Evolutionary conservation across 495 filamentous ascomycete genomes (phyloP).

Genomic region (Penicillium waksmanii): DNA sequence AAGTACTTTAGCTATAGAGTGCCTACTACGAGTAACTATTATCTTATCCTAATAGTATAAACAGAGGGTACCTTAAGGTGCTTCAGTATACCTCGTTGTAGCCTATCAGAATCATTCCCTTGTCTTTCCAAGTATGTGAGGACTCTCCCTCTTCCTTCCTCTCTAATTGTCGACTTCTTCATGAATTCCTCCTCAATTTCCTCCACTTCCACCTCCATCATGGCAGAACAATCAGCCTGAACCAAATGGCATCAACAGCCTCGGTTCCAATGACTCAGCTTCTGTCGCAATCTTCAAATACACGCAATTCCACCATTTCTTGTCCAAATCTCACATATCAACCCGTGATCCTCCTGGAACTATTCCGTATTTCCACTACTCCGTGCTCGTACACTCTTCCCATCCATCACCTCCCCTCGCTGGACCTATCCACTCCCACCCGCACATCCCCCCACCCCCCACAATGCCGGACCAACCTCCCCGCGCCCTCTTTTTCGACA

Average conservation of each 20-base stretch:
- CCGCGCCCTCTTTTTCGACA: constrained; percentile 60
- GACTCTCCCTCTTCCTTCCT: too few relatives aligned
- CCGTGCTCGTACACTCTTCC: background rate
- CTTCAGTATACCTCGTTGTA: too few relatives aligned
- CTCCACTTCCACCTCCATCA: background rate
- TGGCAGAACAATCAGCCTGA: constrained; percentile 20
- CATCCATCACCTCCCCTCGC: background rate
- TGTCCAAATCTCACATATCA: background rate
- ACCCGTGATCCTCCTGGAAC: too few relatives aligned
- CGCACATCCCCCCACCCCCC: background rate
- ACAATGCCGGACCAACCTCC: constrained; percentile 39
- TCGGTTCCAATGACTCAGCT: constrained; percentile 10
- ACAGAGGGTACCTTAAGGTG: too few relatives aligned
- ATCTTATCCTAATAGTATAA: too few relatives aligned
- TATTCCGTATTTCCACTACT: too few relatives aligned
- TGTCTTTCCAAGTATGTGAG: too few relatives aligned
- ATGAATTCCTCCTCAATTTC: background rate
- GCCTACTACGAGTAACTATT: too few relatives aligned
- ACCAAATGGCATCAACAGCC: constrained; percentile 4
- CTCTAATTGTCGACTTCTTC: too few relatives aligned
- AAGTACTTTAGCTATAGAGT: too few relatives aligned
- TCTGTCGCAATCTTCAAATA: background rate
- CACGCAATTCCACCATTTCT: background rate
- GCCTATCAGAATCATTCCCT: too few relatives aligned
- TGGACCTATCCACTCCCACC: background rate